Base-by-base conservation (phyloP, 331 rosid species). In the Pyrus hybrid region DNA sequence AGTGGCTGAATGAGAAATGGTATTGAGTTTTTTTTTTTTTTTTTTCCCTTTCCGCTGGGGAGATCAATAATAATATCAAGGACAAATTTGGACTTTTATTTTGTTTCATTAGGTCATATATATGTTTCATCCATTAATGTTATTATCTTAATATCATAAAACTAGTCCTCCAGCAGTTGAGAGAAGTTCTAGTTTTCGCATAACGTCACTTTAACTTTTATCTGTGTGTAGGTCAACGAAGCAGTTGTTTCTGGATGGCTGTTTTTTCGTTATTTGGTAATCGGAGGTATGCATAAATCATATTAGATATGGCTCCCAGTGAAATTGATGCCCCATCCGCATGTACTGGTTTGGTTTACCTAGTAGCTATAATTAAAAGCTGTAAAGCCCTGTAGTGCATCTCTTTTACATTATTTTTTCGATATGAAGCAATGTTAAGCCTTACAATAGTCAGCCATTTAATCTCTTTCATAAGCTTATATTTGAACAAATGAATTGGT, bases 211-310 rank as follows among this genome's bases (percentile, higher is more conserved):
- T 84, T 57, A 72, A 60, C 60, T 80, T 74, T 73, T 60, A 73
- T 72, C 68, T 80, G 21, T 74, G 69, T 84, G 60, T 82, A 94
- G 99, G 90, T 94, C 82, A 90, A 83, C 77, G 99, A 94, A 92
- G 99, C 97, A 7, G 99, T 94, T 79, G 97, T 94, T 67, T 41
- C 90, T 41, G 97, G 99, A 73, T 94, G 99, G 99, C 81, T 94
- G 89, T 94, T 94, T 86, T 94, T 94, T 77, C 97, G 99, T 74
- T 94, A 94, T 87, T 84, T 94, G 86, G 99, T 94, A 47, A 92
- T 94, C 79, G 99, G 99, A 94, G 99, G 99, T 94, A 89, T 73
- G 76, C 53, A 82, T 71, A 26, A 69, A 41, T 64, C 8, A 67
- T 30, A n/a, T 43, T 32, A 32, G 25, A 63, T 57, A 20, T 56